Evolutionary conservation across 257 asterid species (phyloP).

Genomic region (Marsdenia floribunda): DNA sequence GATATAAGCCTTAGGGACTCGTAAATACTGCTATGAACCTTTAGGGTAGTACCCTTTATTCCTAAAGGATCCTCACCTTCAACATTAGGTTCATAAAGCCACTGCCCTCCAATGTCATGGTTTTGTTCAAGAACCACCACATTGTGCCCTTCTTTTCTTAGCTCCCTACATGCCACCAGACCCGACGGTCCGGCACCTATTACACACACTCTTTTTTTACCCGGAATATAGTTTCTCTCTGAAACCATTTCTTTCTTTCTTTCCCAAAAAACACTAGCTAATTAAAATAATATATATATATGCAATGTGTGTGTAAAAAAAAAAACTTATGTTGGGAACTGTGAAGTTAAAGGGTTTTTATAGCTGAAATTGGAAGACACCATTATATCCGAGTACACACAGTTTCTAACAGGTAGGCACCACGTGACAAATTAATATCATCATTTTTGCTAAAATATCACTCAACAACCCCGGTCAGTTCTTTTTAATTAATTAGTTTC

Average conservation of each 20-base stretch:
- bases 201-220: slow-evolving; percentile 21
- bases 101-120: slow-evolving; percentile 85
- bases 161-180: slow-evolving; percentile 80
- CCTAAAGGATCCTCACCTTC: slow-evolving; percentile 57
- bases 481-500: no score
- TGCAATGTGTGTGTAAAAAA: no score
- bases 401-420: not conserved
- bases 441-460: not conserved
- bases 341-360: not conserved
- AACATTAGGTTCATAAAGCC: slow-evolving; percentile 63
- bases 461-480: no score
- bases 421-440: not conserved
- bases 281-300: not conserved
- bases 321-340: not conserved
- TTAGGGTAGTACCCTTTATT: slow-evolving; percentile 13
- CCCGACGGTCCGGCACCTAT: slow-evolving; percentile 87
- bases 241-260: not conserved
- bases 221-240: not conserved
- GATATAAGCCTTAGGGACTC: slow-evolving; percentile 57
- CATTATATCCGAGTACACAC: not conserved
- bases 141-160: slow-evolving; percentile 62
- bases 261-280: not conserved
- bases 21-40: slow-evolving; percentile 70
- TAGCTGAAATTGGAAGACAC: not conserved
- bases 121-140: slow-evolving; percentile 79